Evolutionary conservation across 768 basidiomycete genomes (phyloP).

Genomic region (Tricholoma matsutake): DNA sequence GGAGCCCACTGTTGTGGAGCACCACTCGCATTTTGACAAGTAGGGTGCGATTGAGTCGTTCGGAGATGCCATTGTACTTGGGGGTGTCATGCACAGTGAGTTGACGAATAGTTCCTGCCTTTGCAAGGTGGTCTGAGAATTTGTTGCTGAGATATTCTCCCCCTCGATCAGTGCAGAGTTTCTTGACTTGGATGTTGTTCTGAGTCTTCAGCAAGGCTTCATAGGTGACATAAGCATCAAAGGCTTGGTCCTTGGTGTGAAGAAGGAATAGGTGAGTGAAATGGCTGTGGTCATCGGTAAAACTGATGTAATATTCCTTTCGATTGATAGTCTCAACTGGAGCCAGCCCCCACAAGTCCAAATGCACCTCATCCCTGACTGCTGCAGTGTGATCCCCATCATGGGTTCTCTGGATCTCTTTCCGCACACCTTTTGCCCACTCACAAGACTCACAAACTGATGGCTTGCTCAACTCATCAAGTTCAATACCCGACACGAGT

Average conservation of each 20-base stretch:
- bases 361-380: constrained; percentile 21
- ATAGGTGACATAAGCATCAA: too few species aligned
- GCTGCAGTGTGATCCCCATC: background rate
- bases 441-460: background rate
- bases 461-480: background rate
- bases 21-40: constrained; percentile 2
- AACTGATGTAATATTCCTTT: constrained; percentile 25
- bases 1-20: too few species aligned
- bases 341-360: constrained; percentile 35
- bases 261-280: background rate
- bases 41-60: constrained; percentile 37
- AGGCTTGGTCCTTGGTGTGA: too few species aligned
- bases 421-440: background rate
- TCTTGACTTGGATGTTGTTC: background rate
- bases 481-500: background rate
- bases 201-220: background rate
- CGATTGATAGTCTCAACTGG: constrained; percentile 12
- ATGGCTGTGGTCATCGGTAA: constrained; percentile 24
- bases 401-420: background rate
- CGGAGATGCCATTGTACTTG: constrained; percentile 40
- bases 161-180: too few species aligned
- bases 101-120: too few species aligned
- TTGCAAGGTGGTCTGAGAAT: too few species aligned
- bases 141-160: too few species aligned
- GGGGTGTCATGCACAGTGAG: too few species aligned